Evolutionary conservation across 2,329 filamentous ascomycete genomes (phyloP), one percentile per base, ranked within the genome.

Genomic region (Xylaria sp.): DNA sequence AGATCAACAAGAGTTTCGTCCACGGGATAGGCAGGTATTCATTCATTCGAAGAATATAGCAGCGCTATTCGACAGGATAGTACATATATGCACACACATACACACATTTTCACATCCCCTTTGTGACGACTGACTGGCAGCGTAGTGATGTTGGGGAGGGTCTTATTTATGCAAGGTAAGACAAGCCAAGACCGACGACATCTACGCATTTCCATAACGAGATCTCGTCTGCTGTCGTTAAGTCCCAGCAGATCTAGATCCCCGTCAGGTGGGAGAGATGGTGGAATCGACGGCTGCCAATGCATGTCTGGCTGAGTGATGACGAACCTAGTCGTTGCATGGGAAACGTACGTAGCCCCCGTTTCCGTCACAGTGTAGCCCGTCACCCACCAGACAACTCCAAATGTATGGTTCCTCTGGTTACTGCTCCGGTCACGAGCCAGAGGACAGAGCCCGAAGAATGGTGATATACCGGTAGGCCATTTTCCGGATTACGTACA

Each of bases 401-500:
- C 47, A 47, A 15, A 51, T 25, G 31, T 53, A 27, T 59, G 45
- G 20, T 49, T 54, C 55, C 22, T 22, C 38, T 53, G 56, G 55
- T 49, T 31, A 44, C 54, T 54, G 49, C 22, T 22, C 38, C 47
- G 56, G 55, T 49, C 39, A 44, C 54, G 15, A 44, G 51, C 54
- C 29, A 27, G 53, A 51, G 49, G 3, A 55, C 39, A 47, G 27
- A 58, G 49, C 56, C 49, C 58, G 44, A 65, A 44, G 20, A 61
- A 50, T 25, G 25, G 44, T 22, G 6, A 60, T 63, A 31, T 63
- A 36, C 33, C 33, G 9, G 3, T 20, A 44, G 20, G 42, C 54
- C 65, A 50, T 58, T 50, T 56, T 63, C 55, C 51, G 56, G 45
- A 66, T 69, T 66, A 69, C 63, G 64, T 61, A 69, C 67, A 69